These are phyloP conservation scores for Aspergillus carlsbadensis DNA, from an alignment of 495 filamentous ascomycete species.

Conservation along the genomic window DNA sequence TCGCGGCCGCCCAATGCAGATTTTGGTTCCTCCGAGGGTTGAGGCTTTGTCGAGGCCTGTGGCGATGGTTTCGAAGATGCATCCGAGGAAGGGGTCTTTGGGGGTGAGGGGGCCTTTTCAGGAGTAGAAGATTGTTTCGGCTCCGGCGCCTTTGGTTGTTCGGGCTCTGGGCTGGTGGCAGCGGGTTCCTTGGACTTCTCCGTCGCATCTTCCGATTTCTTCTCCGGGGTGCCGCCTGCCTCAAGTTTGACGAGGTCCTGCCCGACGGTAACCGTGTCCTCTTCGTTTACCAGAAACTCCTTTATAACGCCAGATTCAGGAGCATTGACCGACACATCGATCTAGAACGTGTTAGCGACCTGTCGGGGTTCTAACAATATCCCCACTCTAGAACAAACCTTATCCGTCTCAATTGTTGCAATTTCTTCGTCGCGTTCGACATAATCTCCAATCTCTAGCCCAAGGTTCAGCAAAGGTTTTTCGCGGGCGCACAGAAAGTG, in stretches of 20 bases:
- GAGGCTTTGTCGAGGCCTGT: slow-evolving; percentile 32
- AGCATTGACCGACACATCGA: slow-evolving; percentile 93
- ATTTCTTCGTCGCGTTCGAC: slow-evolving; percentile 97
- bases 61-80: slow-evolving; percentile 43
- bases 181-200: slow-evolving; percentile 38
- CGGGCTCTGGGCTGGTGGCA: slow-evolving; percentile 32
- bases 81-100: slow-evolving; percentile 35
- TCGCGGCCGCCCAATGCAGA: slow-evolving; percentile 70
- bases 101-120: slow-evolving; percentile 23
- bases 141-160: slow-evolving; percentile 45
- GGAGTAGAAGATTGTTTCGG: slow-evolving; percentile 16
- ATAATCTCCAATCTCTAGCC: slow-evolving; percentile 81
- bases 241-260: slow-evolving; percentile 88
- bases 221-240: slow-evolving; percentile 65
- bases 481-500: not conserved
- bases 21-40: slow-evolving; percentile 23
- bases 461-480: slow-evolving; percentile 5
- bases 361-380: not conserved
- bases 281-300: slow-evolving; percentile 88
- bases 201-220: slow-evolving; percentile 50
- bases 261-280: slow-evolving; percentile 93
- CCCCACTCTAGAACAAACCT: slow-evolving; percentile 54
- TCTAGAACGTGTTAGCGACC: slow-evolving; percentile 50
- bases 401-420: slow-evolving; percentile 99
- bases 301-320: slow-evolving; percentile 89